phyloP scores from a whole-genome alignment of 1,139 yeast species.

The Suhomyces maxii region DNA sequence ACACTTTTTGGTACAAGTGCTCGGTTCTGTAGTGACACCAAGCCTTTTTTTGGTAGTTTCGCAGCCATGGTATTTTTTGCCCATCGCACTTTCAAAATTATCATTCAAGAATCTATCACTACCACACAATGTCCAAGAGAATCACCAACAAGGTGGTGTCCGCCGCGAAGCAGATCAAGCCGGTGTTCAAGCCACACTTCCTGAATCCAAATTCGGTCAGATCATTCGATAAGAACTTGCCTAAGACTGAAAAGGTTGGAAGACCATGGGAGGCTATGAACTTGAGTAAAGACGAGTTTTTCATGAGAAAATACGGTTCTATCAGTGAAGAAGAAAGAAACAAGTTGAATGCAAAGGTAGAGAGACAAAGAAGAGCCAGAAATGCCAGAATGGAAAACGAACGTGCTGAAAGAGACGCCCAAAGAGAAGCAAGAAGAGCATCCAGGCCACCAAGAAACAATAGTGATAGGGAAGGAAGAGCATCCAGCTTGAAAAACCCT shows the following conservation, averaged over 20 bases:
- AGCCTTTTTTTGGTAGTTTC: neutral
- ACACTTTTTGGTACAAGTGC: no score
- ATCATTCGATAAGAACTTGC: slow-evolving; percentile 21
- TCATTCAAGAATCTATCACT: neutral
- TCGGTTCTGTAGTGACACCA: neutral
- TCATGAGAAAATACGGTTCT: slow-evolving; percentile 38
- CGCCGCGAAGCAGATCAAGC: slow-evolving; percentile 4
- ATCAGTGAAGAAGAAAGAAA: slow-evolving; percentile 30
- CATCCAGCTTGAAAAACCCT: slow-evolving; percentile 32
- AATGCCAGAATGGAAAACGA: slow-evolving; percentile 12
- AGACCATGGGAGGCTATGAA: slow-evolving; percentile 44
- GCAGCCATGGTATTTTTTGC: neutral
- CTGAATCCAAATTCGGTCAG: slow-evolving; percentile 13
- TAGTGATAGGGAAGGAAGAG: neutral
- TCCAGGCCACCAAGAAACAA: neutral
- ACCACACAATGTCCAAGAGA: slow-evolving; percentile 2
- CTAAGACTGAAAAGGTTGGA: slow-evolving; percentile 13
- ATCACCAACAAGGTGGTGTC: slow-evolving; percentile 2
- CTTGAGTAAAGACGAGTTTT: slow-evolving; percentile 43
- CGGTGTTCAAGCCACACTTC: slow-evolving; percentile 21
- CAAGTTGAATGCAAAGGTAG: slow-evolving; percentile 36
- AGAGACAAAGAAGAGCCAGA: slow-evolving; percentile 31
- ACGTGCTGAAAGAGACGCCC: slow-evolving; percentile 59
- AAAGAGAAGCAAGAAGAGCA: slow-evolving; percentile 42
- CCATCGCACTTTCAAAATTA: neutral